Evolutionary conservation across 2,329 filamentous ascomycete genomes (phyloP).

Genomic region (Penicillium frequentans): DNA sequence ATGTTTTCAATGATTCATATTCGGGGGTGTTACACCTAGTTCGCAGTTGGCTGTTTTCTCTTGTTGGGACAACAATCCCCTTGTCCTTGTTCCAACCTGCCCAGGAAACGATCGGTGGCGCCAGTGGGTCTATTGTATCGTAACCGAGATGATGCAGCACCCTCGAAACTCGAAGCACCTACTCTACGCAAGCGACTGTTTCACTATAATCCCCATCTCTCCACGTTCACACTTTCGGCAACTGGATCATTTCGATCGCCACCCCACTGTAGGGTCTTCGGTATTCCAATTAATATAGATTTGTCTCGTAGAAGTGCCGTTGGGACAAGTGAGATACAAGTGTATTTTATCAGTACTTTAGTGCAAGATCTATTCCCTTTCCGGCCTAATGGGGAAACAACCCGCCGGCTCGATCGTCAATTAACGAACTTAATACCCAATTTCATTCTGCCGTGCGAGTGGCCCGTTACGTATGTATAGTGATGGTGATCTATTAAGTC

Average conservation of each 20-base stretch:
- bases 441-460: neutral
- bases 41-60: too few species aligned
- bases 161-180: neutral
- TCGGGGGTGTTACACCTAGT: too few species aligned
- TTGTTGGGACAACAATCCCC: neutral
- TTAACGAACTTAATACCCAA: neutral
- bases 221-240: neutral
- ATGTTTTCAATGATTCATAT: neutral
- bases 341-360: neutral
- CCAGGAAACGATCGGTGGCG: neutral
- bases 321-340: neutral
- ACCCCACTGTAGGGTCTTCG: neutral
- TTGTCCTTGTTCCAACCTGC: neutral
- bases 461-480: neutral
- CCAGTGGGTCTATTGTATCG: neutral
- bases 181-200: neutral
- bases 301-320: neutral
- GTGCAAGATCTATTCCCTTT: neutral
- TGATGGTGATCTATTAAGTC: too few species aligned
- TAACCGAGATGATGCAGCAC: constrained; percentile 6
- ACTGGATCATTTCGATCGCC: neutral
- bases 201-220: neutral
- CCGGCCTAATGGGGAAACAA: neutral
- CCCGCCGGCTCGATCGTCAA: neutral
- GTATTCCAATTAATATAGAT: neutral